These are phyloP conservation scores for Brasenia schreberi DNA, from an alignment of 164 flowering plant species.

Conservation along the genomic window DNA sequence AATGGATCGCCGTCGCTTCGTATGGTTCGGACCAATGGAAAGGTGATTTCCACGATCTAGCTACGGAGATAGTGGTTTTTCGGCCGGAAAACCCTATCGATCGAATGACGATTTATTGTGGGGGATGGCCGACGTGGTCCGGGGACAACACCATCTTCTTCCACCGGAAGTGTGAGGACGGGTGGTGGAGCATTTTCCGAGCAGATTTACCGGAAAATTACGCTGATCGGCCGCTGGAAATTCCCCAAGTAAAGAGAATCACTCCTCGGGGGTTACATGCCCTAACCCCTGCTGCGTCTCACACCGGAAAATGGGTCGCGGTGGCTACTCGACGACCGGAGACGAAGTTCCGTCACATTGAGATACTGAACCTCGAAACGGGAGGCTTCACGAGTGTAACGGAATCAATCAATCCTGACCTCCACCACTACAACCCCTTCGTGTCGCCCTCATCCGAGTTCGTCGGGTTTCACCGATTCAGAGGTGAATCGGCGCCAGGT, in stretches of 20 bases:
- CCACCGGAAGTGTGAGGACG: conserved; percentile 66
- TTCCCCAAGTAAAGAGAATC: conserved; percentile 23
- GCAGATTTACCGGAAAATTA: conserved; percentile 27
- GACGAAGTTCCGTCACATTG: conserved; percentile 49
- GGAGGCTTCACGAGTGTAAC: conserved; percentile 37
- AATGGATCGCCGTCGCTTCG: conserved; percentile 69
- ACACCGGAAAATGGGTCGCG: conserved; percentile 35
- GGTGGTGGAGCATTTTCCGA: conserved; percentile 90
- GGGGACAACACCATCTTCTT: conserved; percentile 61
- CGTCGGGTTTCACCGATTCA: conserved; percentile 73
- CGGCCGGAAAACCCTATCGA: conserved; percentile 29
- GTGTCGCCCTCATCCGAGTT: conserved; percentile 41
- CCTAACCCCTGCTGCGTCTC: conserved; percentile 68
- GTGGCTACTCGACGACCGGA: conserved; percentile 64
- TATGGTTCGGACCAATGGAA: conserved; percentile 62
- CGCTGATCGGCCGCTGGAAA: conserved; percentile 2
- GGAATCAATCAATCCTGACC: conserved; percentile 32
- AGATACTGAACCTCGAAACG: conserved; percentile 43
- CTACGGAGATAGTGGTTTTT: conserved; percentile 64
- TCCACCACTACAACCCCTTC: conserved; percentile 84
- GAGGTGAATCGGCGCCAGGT: conserved; percentile 37
- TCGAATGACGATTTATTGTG: conserved; percentile 31
- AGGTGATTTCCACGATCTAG: conserved; percentile 62
- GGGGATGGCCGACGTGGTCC: conserved; percentile 91
- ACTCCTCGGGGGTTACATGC: conserved; percentile 80